Evolutionary conservation across 352 stramenopile genomes (phyloP).

Genomic region (Globisporangium apiculatum): DNA sequence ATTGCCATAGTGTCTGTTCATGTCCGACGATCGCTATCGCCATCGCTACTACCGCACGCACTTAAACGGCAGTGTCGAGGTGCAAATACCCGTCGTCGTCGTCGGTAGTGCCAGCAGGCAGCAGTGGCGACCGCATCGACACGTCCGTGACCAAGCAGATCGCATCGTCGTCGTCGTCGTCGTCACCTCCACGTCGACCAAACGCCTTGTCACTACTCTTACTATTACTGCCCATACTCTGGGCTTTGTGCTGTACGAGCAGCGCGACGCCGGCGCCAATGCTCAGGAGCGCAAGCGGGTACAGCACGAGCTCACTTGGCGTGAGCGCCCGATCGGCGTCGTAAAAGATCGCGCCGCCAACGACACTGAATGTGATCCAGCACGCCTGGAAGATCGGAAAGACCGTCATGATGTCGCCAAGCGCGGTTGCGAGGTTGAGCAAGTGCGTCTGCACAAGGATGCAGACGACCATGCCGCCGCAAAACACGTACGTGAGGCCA

Average conservation of each 20-base stretch:
- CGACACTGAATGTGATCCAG: conserved; percentile 86
- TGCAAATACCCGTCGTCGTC: conserved; percentile 53
- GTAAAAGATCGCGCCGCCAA: conserved; percentile 82
- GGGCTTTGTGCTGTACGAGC: conserved; percentile 51
- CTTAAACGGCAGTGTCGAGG: conserved; percentile 11
- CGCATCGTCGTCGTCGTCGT: conserved; percentile 32
- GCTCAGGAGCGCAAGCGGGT: conserved; percentile 60
- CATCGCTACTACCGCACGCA: not conserved
- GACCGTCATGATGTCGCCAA: conserved; percentile 87
- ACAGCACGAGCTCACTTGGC: conserved; percentile 53
- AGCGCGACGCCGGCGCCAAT: conserved; percentile 64
- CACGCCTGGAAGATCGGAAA: conserved; percentile 86
- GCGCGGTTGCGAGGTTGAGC: conserved; percentile 76
- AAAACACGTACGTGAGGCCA: conserved; percentile 77
- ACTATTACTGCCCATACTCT: conserved; percentile 8
- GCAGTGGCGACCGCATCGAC: conserved; percentile 55
- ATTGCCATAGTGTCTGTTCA: too few species aligned
- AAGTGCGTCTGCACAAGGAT: conserved; percentile 86
- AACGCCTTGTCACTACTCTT: conserved; percentile 16
- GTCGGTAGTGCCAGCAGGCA: conserved; percentile 30
- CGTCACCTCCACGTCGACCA: not conserved
- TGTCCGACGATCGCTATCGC: not conserved
- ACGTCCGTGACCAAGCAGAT: conserved; percentile 55
- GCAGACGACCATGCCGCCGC: conserved; percentile 81
- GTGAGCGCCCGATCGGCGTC: conserved; percentile 54